Evolutionary conservation across 352 stramenopile species (phyloP).

Genomic region (Phytophthora boehmeriae): DNA sequence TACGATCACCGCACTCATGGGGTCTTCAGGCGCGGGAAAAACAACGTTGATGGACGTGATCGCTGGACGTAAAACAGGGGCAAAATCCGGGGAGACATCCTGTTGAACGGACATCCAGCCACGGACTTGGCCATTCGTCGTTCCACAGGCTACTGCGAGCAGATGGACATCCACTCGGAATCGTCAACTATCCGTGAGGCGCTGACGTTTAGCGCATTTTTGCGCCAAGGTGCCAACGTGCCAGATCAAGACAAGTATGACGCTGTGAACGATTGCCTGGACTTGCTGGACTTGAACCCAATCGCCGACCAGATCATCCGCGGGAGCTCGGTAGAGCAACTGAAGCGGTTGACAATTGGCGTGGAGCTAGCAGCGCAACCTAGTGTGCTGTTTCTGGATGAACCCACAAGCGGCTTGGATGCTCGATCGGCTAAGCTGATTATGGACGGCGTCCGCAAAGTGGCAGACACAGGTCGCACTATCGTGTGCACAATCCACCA

Average conservation of each 20-base stretch:
- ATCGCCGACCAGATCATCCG: constrained; percentile 7
- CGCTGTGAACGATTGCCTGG: not conserved
- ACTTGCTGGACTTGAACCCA: constrained; percentile 2
- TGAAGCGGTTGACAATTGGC: constrained; percentile 4
- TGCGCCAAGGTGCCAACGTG: constrained; percentile 1
- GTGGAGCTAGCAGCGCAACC: constrained; percentile 4
- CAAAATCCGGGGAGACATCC: constrained; percentile 79
- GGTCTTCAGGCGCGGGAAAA: constrained; percentile 82
- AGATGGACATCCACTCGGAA: constrained; percentile 83
- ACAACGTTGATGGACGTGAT: constrained; percentile 96
- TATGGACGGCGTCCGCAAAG: constrained; percentile 6
- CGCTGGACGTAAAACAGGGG: constrained; percentile 91
- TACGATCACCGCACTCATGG: constrained; percentile 66
- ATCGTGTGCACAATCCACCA: constrained; percentile 6
- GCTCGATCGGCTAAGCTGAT: constrained; percentile 6
- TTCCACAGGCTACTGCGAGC: constrained; percentile 46
- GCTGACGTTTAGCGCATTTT: constrained; percentile 2
- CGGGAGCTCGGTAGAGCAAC: constrained; percentile 1
- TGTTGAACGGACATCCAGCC: constrained; percentile 83
- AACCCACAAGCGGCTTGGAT: constrained; percentile 2
- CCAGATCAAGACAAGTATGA: not conserved
- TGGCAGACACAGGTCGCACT: constrained; percentile 2
- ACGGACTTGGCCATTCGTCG: constrained; percentile 35
- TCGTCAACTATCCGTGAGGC: constrained; percentile 80
- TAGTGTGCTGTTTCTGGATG: constrained; percentile 4